Evolutionary conservation across 306 rosid species (phyloP).

Genomic region (Malus asiatica): DNA sequence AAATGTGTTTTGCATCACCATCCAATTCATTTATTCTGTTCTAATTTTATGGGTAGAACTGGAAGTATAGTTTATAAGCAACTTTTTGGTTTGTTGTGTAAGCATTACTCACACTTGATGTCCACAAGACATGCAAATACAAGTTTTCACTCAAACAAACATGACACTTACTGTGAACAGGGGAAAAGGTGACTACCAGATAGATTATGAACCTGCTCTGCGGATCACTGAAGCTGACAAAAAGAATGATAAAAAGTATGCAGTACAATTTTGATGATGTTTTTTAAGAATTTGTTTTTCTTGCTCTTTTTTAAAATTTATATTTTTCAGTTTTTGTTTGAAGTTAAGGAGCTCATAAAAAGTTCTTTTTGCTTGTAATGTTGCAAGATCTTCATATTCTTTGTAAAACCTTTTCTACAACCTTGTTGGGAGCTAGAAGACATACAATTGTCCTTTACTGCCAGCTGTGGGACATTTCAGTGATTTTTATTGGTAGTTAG

Average conservation of each 20-base stretch:
- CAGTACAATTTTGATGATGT: slow-evolving; percentile 10
- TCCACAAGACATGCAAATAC: neutral
- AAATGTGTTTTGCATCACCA: neutral
- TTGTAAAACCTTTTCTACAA: neutral
- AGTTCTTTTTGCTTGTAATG: neutral
- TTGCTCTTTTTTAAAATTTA: neutral
- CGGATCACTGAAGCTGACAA: slow-evolving; percentile 92
- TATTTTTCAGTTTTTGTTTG: neutral
- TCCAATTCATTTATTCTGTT: neutral
- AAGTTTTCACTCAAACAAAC: neutral
- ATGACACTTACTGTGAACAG: slow-evolving; percentile 22
- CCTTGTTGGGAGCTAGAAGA: neutral
- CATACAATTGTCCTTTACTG: neutral
- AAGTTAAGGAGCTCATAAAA: neutral
- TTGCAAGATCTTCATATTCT: neutral
- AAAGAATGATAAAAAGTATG: slow-evolving; percentile 69
- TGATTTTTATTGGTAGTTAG: neutral
- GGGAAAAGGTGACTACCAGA: slow-evolving; percentile 81
- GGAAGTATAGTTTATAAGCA: neutral
- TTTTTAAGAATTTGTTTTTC: neutral
- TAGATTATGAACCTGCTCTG: slow-evolving; percentile 86
- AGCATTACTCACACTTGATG: neutral
- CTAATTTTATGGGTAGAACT: neutral
- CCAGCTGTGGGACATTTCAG: neutral
- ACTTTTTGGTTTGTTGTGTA: neutral